Percentiles rank a stretch among this genome's conserved stretches.
phyloP scores from a whole-genome alignment of 495 filamentous ascomycete genomes.

The Hyaloscypha hepaticicola region DNA sequence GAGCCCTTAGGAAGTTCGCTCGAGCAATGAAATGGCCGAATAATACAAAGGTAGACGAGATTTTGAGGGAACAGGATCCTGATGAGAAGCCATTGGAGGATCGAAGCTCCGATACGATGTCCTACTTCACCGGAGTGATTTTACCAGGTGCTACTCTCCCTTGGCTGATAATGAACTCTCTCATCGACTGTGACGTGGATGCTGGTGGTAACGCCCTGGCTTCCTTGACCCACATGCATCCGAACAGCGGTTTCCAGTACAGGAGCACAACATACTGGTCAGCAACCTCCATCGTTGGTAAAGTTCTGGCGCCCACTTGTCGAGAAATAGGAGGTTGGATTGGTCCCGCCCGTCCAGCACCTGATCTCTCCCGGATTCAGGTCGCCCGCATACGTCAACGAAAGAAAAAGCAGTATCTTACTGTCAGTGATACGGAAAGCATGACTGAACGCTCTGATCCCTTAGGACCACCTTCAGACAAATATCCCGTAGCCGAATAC shows the following conservation, averaged over 20 bases:
- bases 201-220: slow-evolving; percentile 53
- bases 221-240: slow-evolving; percentile 58
- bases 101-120: slow-evolving; percentile 64
- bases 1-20: slow-evolving; percentile 62
- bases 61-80: slow-evolving; percentile 55
- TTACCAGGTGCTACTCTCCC: slow-evolving; percentile 67
- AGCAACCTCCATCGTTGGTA: slow-evolving; percentile 65
- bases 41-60: slow-evolving; percentile 56
- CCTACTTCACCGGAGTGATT: slow-evolving; percentile 69
- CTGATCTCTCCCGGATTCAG: slow-evolving; percentile 59
- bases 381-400: slow-evolving; percentile 60
- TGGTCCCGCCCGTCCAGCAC: slow-evolving; percentile 61
- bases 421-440: slow-evolving; percentile 51
- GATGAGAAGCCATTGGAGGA: slow-evolving; percentile 53
- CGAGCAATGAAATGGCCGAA: slow-evolving; percentile 74
- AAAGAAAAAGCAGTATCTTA: slow-evolving; percentile 45
- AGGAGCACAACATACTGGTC: slow-evolving; percentile 71
- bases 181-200: slow-evolving; percentile 68
- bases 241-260: slow-evolving; percentile 70
- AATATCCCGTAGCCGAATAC: slow-evolving; percentile 64
- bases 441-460: slow-evolving; percentile 65
- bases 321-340: slow-evolving; percentile 68
- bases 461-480: slow-evolving; percentile 55
- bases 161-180: slow-evolving; percentile 69
- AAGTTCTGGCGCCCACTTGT: slow-evolving; percentile 74